Conservation (phyloP, 768 basidiomycete genomes). For the Tubosaeta sp. region DNA sequence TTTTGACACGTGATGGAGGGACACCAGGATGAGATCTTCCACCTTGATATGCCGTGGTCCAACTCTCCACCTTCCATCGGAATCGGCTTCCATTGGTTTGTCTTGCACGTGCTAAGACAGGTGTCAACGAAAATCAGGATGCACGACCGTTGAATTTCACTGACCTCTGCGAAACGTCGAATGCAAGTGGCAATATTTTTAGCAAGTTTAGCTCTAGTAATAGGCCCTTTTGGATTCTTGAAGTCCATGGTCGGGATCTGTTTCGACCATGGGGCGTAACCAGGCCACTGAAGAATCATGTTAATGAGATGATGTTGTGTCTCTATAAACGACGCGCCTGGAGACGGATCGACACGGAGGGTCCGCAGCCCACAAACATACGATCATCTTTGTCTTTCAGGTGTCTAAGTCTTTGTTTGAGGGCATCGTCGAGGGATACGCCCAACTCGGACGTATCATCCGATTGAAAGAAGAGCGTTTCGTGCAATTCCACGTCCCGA, state of each 20-base stretch:
- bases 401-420: constrained; percentile 54
- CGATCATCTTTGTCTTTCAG: constrained; percentile 56
- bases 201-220: constrained; percentile 71
- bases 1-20: constrained; percentile 78
- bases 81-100: constrained; percentile 58
- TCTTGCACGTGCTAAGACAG: constrained; percentile 43
- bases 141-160: constrained; percentile 8
- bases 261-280: constrained; percentile 71
- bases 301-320: neutral
- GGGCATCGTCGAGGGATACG: constrained; percentile 58
- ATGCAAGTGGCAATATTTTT: constrained; percentile 79
- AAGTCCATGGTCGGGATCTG: constrained; percentile 84
- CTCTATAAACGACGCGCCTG: constrained; percentile 44
- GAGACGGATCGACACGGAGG: constrained; percentile 74
- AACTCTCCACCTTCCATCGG: constrained; percentile 60
- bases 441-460: constrained; percentile 54
- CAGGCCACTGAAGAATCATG: constrained; percentile 58
- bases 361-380: constrained; percentile 70
- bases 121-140: constrained; percentile 4
- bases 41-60: constrained; percentile 52
- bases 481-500: constrained; percentile 59
- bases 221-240: constrained; percentile 70
- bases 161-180: constrained; percentile 59
- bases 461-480: constrained; percentile 60
- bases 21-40: constrained; percentile 69